Conservation (phyloP, 768 basidiomycete genomes). For the Amylocystis lapponica region DNA sequence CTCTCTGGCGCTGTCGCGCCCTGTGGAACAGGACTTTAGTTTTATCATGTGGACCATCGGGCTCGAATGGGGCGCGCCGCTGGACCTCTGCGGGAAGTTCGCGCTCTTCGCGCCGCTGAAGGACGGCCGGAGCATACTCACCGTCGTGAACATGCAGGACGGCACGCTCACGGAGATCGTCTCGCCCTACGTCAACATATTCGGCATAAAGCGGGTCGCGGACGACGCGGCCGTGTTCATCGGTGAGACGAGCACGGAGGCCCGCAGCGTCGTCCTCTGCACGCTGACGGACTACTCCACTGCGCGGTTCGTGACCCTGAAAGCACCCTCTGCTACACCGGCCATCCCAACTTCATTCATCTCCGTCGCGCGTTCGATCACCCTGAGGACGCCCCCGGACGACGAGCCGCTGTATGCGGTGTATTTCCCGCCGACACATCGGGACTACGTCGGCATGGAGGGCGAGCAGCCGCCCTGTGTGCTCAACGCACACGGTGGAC, state of each 20-base stretch:
- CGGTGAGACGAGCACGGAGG: conserved; percentile 23
- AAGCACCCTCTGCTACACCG: conserved; percentile 16
- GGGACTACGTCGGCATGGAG: conserved; percentile 43
- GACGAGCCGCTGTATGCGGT: conserved; percentile 50
- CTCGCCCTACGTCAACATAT: conserved; percentile 38
- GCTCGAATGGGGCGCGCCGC: conserved; percentile 39
- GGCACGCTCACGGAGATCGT: conserved; percentile 28
- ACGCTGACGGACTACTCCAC: conserved; percentile 19
- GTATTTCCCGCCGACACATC: conserved; percentile 64
- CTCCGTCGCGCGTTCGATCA: conserved; percentile 44
- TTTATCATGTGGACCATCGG: conserved; percentile 48
- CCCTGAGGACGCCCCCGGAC: conserved; percentile 29
- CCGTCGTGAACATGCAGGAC: conserved; percentile 24
- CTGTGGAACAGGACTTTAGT: conserved; percentile 48
- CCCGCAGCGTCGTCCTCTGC: conserved; percentile 33
- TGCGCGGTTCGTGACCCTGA: conserved; percentile 20
- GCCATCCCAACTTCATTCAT: conserved; percentile 29
- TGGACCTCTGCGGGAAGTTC: conserved; percentile 30
- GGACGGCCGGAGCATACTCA: conserved; percentile 30
- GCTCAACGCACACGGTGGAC: conserved; percentile 66
- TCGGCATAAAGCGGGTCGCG: conserved; percentile 30
- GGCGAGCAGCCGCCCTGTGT: conserved; percentile 66
- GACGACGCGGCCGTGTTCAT: conserved; percentile 34
- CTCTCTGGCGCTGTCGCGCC: conserved; percentile 31
- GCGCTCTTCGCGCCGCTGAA: conserved; percentile 29